Evolutionary conservation across 2,329 filamentous ascomycete species (phyloP), one percentile per base, ranked within the genome.

Genomic region (Colletotrichum camelliae): DNA sequence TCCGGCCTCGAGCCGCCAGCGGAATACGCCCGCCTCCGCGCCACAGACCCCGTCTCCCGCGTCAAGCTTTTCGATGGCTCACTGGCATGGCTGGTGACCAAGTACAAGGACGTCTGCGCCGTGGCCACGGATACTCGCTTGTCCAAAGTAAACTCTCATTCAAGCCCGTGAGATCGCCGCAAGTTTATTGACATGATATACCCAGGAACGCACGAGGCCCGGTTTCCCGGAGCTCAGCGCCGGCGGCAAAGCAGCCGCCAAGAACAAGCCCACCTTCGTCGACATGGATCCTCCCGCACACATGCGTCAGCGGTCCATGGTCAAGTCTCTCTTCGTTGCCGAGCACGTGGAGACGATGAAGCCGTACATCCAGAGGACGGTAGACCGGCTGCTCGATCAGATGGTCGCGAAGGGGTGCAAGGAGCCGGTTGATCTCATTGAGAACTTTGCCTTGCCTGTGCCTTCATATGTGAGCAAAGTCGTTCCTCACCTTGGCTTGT

Each of bases 271-370:
- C 1, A 89, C 87, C 0, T 89, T 89, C 77, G 88, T 89, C 7
- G 87, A 89, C 77, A 88, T 89, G 86, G 87, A 89, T 74, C 79
- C 86, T 5, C 88, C 88, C 0, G 83, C 84, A 4, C 88, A 89
- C 72, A 87, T 86, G 84, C 79, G 82, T 16, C 86, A 89, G 74
- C 84, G 87, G 72, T 79, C 84, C 67, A 89, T 89, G 87, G 85
- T 88, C 0, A 85, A 88, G 67, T 77, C 85, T 0, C 79, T 87
- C 21, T 89, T 90, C 71, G 81, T 82, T 10, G 78, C 79, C 1
- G 81, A 85, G 5, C 82, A 86, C 39, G 80, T 88, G 61, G 80
- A 86, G 31, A 79, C 77, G 18, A 77, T 88, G 78, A 81, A 85
- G 68, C 88, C 88, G 29, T 85, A 87, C 61, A 88, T 90, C 37